These are phyloP conservation scores for Adansonia rubrostipa DNA, from an alignment of 441 rosid genomes.

Conservation along the genomic window DNA sequence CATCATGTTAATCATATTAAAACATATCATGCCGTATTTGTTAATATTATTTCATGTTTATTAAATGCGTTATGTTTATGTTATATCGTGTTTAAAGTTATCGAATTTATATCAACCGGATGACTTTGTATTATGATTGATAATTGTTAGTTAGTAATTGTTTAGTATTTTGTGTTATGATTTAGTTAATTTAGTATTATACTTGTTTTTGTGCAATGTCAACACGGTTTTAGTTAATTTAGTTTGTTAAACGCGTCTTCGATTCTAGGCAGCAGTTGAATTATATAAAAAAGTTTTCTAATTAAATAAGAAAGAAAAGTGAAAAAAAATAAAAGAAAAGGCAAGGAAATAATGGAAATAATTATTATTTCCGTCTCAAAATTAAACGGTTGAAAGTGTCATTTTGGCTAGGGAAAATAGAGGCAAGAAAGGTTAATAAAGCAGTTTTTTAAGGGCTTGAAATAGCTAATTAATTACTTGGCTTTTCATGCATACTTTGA, in stretches of 20 bases:
- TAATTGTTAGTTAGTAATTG: neutral
- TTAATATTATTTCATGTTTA: no score
- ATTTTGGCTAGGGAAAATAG: constrained; percentile 17
- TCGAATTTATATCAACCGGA: no score
- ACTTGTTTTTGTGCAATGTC: constrained; percentile 12
- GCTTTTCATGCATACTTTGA: constrained; percentile 22
- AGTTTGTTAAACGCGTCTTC: constrained; percentile 9
- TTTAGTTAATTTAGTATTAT: neutral
- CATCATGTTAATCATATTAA: no score
- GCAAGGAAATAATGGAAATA: neutral
- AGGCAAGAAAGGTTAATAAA: constrained; percentile 19
- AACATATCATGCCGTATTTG: no score
- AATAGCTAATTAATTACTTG: constrained; percentile 20
- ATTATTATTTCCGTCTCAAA: neutral
- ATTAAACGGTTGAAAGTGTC: neutral
- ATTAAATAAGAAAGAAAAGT: neutral
- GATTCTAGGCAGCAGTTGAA: constrained; percentile 22
- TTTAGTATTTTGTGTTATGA: no score
- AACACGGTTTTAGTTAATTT: constrained; percentile 33
- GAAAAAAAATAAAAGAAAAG: neutral
- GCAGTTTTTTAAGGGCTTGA: neutral
- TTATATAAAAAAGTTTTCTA: neutral
- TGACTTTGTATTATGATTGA: neutral
- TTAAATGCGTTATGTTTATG: no score
- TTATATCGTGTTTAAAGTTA: no score